phyloP scores from a whole-genome alignment of 768 basidiomycete genomes.

The Fomitopsis pulvina region DNA sequence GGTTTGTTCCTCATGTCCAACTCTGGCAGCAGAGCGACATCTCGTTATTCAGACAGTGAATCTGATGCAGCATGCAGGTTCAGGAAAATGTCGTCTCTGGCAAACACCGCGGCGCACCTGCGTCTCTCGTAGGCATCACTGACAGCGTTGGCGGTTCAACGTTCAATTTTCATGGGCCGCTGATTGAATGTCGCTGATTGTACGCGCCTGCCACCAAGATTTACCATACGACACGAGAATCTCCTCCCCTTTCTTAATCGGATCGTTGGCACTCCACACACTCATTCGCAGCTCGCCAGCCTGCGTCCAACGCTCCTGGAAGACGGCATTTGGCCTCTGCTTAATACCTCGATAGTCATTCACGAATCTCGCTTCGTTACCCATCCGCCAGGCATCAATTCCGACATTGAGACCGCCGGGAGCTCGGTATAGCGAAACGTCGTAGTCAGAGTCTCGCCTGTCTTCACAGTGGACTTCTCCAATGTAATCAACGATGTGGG shows the following conservation, averaged over 20 bases:
- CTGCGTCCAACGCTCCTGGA: conserved; percentile 47
- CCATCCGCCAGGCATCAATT: conserved; percentile 66
- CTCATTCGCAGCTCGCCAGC: conserved; percentile 69
- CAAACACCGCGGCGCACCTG: no score
- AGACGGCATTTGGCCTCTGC: conserved; percentile 62
- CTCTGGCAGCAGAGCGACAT: no score
- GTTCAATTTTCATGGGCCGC: no score
- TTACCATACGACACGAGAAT: conserved; percentile 88
- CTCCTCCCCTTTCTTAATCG: conserved; percentile 75
- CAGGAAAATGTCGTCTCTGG: no score
- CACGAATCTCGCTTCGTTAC: conserved; percentile 85
- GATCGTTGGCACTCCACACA: conserved; percentile 56
- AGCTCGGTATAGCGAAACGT: conserved; percentile 69
- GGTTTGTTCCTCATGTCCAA: no score
- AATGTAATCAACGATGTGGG: conserved; percentile 73
- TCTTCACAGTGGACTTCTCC: conserved; percentile 82
- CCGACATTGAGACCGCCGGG: conserved; percentile 58
- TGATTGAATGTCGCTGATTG: no score
- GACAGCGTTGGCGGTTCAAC: no score
- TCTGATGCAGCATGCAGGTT: no score
- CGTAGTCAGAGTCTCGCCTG: conserved; percentile 75
- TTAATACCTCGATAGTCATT: conserved; percentile 87
- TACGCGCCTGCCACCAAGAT: conserved; percentile 66
- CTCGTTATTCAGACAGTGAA: no score
- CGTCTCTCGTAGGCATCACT: no score